Evolutionary conservation across 2,329 filamentous ascomycete genomes (phyloP).

Genomic region (Aschersonia sp.): DNA sequence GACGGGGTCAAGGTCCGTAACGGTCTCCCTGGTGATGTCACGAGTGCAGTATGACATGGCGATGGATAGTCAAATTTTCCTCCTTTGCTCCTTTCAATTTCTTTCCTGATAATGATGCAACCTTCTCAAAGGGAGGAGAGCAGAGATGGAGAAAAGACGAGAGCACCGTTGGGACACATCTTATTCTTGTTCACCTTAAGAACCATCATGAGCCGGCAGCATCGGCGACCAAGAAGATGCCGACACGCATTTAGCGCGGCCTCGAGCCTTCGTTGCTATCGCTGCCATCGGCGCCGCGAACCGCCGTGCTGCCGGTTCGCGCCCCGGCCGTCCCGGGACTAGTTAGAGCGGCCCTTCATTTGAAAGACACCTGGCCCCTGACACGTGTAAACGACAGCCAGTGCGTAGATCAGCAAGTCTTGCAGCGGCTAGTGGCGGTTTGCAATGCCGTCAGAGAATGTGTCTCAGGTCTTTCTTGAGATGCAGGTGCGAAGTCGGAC

Average conservation of each 20-base stretch:
- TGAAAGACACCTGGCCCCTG: no score
- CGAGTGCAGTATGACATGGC: not conserved
- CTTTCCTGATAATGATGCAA: not conserved
- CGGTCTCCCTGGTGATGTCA: not conserved
- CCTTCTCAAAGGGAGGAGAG: not conserved
- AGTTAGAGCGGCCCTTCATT: not conserved
- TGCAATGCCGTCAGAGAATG: no score
- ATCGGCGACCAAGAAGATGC: no score
- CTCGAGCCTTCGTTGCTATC: not conserved
- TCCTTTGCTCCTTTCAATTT: not conserved
- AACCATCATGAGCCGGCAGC: no score
- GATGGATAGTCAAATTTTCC: not conserved
- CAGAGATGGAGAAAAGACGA: no score
- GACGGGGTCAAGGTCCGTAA: not conserved
- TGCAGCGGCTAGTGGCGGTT: no score
- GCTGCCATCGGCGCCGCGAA: not conserved
- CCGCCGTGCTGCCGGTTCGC: not conserved
- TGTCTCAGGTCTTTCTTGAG: no score
- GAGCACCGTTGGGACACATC: no score
- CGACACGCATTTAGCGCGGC: not conserved
- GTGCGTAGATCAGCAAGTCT: no score
- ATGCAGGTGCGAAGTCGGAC: no score
- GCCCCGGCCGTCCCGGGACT: not conserved
- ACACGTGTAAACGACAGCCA: no score
- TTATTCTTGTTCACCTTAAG: no score